These are phyloP conservation scores for Sonneratia caseolaris DNA, from an alignment of 345 rosid genomes.

Conservation along the genomic window DNA sequence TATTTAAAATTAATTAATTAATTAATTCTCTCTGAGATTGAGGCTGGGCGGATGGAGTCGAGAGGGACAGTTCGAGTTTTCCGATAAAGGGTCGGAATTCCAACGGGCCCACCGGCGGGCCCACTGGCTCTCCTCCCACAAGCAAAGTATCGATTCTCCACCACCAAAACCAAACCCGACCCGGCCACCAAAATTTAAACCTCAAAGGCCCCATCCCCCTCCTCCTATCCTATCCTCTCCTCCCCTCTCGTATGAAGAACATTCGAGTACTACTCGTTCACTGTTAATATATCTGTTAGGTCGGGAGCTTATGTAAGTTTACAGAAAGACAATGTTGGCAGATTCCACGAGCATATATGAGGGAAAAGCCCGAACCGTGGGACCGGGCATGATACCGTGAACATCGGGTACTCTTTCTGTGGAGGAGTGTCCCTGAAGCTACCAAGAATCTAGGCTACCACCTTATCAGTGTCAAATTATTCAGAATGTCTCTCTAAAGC, in stretches of 20 bases:
- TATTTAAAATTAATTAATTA: no score
- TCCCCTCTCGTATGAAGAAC: no score
- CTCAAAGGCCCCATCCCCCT: not conserved
- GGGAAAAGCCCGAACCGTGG: no score
- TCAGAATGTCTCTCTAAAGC: constrained; percentile 9
- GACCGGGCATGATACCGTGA: no score
- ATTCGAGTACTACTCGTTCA: no score
- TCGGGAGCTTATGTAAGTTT: no score
- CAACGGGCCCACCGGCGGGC: constrained; percentile 23
- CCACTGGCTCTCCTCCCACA: constrained; percentile 52
- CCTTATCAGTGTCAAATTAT: not conserved
- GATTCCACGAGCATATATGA: no score
- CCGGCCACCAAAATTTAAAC: not conserved
- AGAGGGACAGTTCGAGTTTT: constrained; percentile 22
- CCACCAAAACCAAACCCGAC: not conserved
- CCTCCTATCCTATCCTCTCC: no score
- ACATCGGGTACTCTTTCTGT: no score
- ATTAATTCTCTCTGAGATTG: no score
- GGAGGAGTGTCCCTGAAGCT: not conserved
- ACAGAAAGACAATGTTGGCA: no score
- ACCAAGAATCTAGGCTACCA: constrained; percentile 8
- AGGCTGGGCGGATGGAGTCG: no score
- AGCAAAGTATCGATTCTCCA: constrained; percentile 80
- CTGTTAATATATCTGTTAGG: not conserved
- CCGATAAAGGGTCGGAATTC: constrained; percentile 34